These are phyloP conservation scores for Botrytis fabae DNA, from an alignment of 2,329 filamentous ascomycete genomes.

Conservation along the genomic window DNA sequence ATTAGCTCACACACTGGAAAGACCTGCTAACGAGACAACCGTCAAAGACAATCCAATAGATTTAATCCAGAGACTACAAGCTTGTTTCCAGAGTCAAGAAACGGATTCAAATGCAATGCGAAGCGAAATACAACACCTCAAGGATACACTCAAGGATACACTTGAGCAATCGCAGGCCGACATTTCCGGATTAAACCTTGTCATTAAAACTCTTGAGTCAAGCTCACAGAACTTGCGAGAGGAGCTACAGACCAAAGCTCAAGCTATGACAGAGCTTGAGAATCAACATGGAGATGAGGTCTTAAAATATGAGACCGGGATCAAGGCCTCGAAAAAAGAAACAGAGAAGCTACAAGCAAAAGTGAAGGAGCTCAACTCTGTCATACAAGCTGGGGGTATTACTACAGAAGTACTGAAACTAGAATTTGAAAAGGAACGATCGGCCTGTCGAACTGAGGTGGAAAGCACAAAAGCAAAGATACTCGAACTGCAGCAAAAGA, in stretches of 20 bases:
- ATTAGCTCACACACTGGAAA: not conserved
- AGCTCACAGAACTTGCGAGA: not conserved
- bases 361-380: not conserved
- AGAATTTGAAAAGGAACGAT: not conserved
- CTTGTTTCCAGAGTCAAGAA: not conserved
- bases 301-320: not conserved
- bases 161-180: not conserved
- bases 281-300: not conserved
- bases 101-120: not conserved
- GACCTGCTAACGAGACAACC: not conserved
- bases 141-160: not conserved
- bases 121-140: not conserved
- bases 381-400: not conserved
- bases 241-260: too few species aligned
- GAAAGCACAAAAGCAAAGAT: not conserved
- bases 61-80: not conserved
- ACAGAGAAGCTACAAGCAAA: not conserved
- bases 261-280: not conserved
- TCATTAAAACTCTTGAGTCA: not conserved
- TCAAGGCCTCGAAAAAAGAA: not conserved
- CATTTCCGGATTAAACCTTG: too few species aligned
- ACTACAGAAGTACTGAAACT: not conserved
- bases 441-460: not conserved
- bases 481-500: not conserved
- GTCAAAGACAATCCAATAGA: not conserved